phyloP scores from a whole-genome alignment of 2,329 filamentous ascomycete species.

The Beauveria australis region DNA sequence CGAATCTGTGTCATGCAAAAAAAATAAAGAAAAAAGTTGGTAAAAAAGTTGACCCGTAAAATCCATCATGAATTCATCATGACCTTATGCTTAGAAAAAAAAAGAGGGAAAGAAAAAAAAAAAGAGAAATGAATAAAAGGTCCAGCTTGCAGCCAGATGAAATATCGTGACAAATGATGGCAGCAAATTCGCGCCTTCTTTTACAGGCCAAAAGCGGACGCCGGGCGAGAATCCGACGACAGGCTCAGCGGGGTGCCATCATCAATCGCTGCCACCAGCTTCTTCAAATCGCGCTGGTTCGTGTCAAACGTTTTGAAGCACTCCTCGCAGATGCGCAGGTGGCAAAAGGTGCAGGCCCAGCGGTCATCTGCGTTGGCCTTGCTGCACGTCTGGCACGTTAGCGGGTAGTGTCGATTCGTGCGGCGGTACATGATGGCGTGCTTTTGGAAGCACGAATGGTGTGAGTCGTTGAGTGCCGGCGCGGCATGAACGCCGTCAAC shows the following conservation, averaged over 20 bases:
- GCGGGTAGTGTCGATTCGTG: constrained; percentile 40
- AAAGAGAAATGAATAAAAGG: too few relatives aligned
- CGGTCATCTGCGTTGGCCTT: constrained; percentile 36
- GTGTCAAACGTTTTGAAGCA: constrained; percentile 36
- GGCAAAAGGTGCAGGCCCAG: constrained; percentile 42
- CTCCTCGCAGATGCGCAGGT: constrained; percentile 41
- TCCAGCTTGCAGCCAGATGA: too few relatives aligned
- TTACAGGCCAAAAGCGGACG: constrained; percentile 3
- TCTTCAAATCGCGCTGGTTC: constrained; percentile 34
- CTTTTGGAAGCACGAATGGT: constrained; percentile 38
- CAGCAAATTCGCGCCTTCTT: background rate
- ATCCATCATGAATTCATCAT: too few relatives aligned
- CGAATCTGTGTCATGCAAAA: too few relatives aligned
- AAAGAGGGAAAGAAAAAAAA: too few relatives aligned
- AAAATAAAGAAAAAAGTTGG: too few relatives aligned
- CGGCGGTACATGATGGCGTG: constrained; percentile 42
- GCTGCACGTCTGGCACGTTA: constrained; percentile 47
- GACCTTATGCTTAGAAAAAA: too few relatives aligned
- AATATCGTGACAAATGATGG: too few relatives aligned
- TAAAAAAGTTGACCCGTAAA: too few relatives aligned
- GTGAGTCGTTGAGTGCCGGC: constrained; percentile 34
- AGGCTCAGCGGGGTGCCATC: background rate
- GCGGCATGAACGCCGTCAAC: constrained; percentile 33
- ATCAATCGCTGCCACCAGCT: constrained; percentile 28
- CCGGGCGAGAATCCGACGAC: background rate